phyloP scores from a whole-genome alignment of 2,329 filamentous ascomycete genomes.

The Stachybotrys echinatus region DNA sequence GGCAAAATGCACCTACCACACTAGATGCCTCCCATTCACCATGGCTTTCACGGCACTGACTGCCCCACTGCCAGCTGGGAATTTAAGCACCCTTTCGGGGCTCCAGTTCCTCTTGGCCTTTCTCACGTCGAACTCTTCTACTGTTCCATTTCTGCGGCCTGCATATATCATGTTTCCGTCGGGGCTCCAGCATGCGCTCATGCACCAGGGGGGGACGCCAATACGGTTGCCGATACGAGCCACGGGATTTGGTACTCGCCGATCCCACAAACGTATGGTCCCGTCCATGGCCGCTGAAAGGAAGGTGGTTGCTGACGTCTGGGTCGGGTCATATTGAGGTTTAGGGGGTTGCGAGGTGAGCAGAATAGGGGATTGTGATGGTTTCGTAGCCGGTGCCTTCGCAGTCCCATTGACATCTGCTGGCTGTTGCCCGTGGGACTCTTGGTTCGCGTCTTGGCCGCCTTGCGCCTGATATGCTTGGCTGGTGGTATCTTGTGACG shows the following conservation, averaged over 20 bases:
- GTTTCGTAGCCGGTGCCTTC: too few relatives aligned
- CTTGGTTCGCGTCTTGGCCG: not conserved
- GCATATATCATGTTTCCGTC: conserved; percentile 95
- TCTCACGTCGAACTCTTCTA: conserved; percentile 89
- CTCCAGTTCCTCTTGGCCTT: conserved; percentile 63
- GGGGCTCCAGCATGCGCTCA: conserved; percentile 93
- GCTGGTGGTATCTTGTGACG: not conserved
- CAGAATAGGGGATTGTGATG: conserved; percentile 5
- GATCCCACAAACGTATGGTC: conserved; percentile 88
- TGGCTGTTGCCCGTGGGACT: not conserved
- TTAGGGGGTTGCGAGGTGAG: conserved; percentile 30
- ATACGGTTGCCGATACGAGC: conserved; percentile 71
- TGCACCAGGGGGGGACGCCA: conserved; percentile 90
- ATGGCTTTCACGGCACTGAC: conserved; percentile 86
- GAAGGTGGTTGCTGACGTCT: conserved; percentile 73
- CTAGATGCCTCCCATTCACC: conserved; percentile 85
- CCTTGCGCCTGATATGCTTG: not conserved
- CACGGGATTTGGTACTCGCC: conserved; percentile 68
- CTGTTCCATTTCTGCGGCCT: conserved; percentile 82
- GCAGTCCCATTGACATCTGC: not conserved
- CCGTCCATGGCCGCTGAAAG: conserved; percentile 86
- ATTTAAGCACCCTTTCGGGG: conserved; percentile 75
- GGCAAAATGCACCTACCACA: conserved; percentile 54
- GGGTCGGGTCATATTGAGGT: conserved; percentile 45
- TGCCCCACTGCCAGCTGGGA: conserved; percentile 82